phyloP scores from a whole-genome alignment of 495 filamentous ascomycete genomes.

The Glutinoglossum americanum region DNA sequence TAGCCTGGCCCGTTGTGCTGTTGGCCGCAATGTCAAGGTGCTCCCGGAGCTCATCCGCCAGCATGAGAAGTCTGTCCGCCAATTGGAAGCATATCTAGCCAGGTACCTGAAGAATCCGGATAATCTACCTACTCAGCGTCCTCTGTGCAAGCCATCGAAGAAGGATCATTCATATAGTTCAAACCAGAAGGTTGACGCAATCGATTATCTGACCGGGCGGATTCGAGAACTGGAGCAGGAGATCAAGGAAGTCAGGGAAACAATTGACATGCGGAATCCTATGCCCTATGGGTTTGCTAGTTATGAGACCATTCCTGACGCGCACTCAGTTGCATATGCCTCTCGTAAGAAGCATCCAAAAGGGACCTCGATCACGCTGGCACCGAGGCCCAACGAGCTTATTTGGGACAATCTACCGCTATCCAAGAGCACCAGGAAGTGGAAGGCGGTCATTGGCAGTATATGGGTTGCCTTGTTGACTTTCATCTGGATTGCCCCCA shows the following conservation, averaged over 20 bases:
- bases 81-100: constrained; percentile 63
- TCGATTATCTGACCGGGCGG: constrained; percentile 73
- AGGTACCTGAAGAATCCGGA: constrained; percentile 80
- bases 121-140: constrained; percentile 55
- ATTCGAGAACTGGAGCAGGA: constrained; percentile 65
- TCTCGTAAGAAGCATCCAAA: constrained; percentile 59
- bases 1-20: constrained; percentile 53
- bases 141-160: constrained; percentile 56
- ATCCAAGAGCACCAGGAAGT: constrained; percentile 37
- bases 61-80: constrained; percentile 58
- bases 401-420: constrained; percentile 89
- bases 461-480: constrained; percentile 69
- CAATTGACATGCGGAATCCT: constrained; percentile 66
- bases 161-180: constrained; percentile 41
- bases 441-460: constrained; percentile 55
- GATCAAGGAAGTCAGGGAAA: constrained; percentile 60
- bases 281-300: constrained; percentile 89
- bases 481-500: constrained; percentile 78
- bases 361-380: constrained; percentile 56
- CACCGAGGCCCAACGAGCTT: constrained; percentile 73
- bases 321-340: constrained; percentile 70
- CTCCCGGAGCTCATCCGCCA: constrained; percentile 66
- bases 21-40: constrained; percentile 80
- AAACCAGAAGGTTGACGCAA: constrained; percentile 63
- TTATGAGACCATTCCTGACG: constrained; percentile 68